Evolutionary conservation across 2,329 filamentous ascomycete genomes (phyloP).

Genomic region (Atkinsonella texensis): DNA sequence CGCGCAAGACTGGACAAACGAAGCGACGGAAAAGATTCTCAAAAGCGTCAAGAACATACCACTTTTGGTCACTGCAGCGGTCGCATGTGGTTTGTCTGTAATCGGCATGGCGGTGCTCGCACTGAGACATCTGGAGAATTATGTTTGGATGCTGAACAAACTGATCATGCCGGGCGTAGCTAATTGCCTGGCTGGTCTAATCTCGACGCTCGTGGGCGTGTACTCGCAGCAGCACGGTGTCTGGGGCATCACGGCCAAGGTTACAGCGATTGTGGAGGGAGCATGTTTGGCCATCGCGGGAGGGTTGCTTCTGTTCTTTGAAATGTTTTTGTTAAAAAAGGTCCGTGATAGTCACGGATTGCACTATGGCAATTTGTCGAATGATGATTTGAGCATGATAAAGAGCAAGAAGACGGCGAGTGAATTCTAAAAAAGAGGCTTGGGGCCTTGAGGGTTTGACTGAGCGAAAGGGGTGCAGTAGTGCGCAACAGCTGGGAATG

Average conservation of each 20-base stretch:
- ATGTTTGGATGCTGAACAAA: constrained; percentile 41
- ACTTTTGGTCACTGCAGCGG: constrained; percentile 30
- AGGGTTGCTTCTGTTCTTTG: constrained; percentile 19
- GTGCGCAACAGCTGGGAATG: not conserved
- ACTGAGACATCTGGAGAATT: constrained; percentile 32
- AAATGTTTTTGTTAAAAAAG: constrained; percentile 18
- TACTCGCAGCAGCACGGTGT: constrained; percentile 33
- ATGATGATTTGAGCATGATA: not conserved
- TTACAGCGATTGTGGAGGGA: constrained; percentile 24
- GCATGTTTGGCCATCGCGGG: constrained; percentile 15
- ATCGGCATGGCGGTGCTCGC: constrained; percentile 30
- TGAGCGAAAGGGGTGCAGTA: not conserved
- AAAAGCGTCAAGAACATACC: constrained; percentile 22
- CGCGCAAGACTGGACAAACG: constrained; percentile 7
- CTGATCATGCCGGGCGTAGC: constrained; percentile 34
- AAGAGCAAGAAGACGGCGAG: not conserved
- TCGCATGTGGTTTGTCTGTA: constrained; percentile 25
- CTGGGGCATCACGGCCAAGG: constrained; percentile 30
- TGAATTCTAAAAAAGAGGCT: not conserved
- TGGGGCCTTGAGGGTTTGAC: not conserved
- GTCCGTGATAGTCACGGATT: constrained; percentile 18
- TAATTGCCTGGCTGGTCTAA: constrained; percentile 36
- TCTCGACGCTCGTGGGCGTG: constrained; percentile 36
- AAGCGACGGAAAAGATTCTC: constrained; percentile 12
- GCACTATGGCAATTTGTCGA: constrained; percentile 12